These are phyloP conservation scores for Salix viminalis DNA, from an alignment of 345 rosid genomes.

Conservation along the genomic window DNA sequence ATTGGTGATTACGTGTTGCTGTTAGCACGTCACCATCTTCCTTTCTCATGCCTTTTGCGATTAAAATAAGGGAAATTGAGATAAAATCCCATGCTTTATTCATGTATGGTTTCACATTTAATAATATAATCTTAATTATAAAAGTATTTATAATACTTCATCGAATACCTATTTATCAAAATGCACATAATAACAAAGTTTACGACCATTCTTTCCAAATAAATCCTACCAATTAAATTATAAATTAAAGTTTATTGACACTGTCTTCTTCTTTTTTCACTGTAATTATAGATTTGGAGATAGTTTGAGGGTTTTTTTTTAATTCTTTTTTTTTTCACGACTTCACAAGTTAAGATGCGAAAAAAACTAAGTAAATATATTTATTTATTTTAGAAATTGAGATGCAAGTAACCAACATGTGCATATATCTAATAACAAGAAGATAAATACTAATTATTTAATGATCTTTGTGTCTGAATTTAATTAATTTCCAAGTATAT, in stretches of 20 bases:
- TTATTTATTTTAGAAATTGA: no score
- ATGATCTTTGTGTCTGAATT: background rate
- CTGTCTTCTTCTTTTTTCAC: background rate
- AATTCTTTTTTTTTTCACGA: background rate
- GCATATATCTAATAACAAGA: background rate
- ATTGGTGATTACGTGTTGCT: background rate
- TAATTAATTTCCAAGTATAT: background rate
- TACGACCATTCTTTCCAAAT: no score
- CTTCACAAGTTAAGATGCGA: no score
- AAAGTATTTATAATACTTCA: background rate
- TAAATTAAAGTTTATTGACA: no score
- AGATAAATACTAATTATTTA: background rate
- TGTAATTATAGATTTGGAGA: background rate
- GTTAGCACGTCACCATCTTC: slow-evolving; percentile 8
- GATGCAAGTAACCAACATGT: no score
- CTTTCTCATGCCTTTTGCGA: background rate
- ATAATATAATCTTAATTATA: no score
- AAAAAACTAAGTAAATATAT: no score
- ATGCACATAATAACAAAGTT: no score
- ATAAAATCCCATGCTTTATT: background rate
- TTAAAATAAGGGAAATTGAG: background rate
- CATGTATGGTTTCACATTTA: no score
- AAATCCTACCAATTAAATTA: no score
- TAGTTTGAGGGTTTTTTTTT: no score
- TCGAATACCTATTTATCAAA: background rate